Evolutionary conservation across 2,329 filamentous ascomycete genomes (phyloP).

Genomic region (Fusarium pseudoanthophilum): DNA sequence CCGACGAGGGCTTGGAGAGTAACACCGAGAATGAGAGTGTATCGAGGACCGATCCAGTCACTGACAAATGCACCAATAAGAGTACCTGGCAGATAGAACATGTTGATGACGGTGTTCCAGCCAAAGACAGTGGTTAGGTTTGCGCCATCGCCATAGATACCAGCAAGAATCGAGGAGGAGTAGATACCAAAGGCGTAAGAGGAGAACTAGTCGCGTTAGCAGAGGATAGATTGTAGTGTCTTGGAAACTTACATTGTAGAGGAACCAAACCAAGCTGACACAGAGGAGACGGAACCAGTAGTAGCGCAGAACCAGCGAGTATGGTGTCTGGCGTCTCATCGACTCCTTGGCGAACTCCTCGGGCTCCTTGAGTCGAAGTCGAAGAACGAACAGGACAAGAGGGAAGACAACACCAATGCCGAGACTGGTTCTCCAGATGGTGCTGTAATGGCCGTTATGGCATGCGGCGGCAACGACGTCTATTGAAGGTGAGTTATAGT

Average conservation of each 20-base stretch:
- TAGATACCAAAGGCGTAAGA: conserved; percentile 89
- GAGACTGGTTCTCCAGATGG: conserved; percentile 84
- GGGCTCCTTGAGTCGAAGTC: conserved; percentile 79
- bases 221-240: fast-evolving
- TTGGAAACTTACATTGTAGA: conserved; percentile 71
- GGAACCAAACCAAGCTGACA: conserved; percentile 84
- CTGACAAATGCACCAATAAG: conserved; percentile 79
- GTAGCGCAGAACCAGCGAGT: conserved; percentile 66
- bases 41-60: conserved; percentile 82
- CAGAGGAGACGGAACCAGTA: conserved; percentile 79
- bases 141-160: conserved; percentile 67
- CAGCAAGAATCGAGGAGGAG: conserved; percentile 76
- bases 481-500: not conserved
- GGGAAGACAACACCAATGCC: conserved; percentile 85
- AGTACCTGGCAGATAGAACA: conserved; percentile 89
- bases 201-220: conserved; percentile 66
- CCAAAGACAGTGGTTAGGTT: conserved; percentile 83
- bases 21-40: conserved; percentile 78
- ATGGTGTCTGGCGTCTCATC: conserved; percentile 71
- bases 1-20: conserved; percentile 79
- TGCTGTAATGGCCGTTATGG: conserved; percentile 70
- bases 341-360: conserved; percentile 79
- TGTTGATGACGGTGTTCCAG: conserved; percentile 88
- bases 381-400: conserved; percentile 74
- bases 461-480: conserved; percentile 67